Evolutionary conservation across 225 moss, liverwort and hornwort genomes (phyloP).

Genomic region (Physcomitrium patens): DNA sequence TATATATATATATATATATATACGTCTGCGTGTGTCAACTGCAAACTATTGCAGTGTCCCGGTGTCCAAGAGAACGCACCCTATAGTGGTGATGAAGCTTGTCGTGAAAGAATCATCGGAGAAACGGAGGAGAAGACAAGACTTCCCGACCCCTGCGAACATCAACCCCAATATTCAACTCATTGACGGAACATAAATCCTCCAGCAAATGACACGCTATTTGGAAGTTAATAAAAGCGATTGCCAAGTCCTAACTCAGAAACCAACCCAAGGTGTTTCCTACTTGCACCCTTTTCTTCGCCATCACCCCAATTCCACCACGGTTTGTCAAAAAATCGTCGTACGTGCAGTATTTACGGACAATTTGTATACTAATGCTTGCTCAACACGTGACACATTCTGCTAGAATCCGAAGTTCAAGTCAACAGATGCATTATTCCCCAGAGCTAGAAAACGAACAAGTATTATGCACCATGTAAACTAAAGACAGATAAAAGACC

Average conservation of each 20-base stretch:
- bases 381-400: not conserved
- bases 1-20: too few relatives aligned
- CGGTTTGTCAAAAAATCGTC: not conserved
- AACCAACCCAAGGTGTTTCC: not conserved
- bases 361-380: conserved; percentile 7
- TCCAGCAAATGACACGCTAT: not conserved
- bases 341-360: not conserved
- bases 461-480: not conserved
- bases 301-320: not conserved
- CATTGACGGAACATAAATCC: not conserved
- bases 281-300: not conserved
- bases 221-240: conserved; percentile 5
- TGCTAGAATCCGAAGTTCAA: not conserved
- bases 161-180: conserved; percentile 17
- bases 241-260: conserved; percentile 21
- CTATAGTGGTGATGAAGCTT: conserved; percentile 95
- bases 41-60: too few relatives aligned
- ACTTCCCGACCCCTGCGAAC: conserved; percentile 88
- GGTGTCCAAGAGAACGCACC: conserved; percentile 47
- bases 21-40: too few relatives aligned
- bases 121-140: conserved; percentile 88
- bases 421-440: not conserved
- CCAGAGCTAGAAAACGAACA: not conserved
- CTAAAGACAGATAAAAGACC: not conserved
- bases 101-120: conserved; percentile 97